These are phyloP conservation scores for Lactarius sp. DNA, from an alignment of 768 basidiomycete genomes.

Conservation along the genomic window DNA sequence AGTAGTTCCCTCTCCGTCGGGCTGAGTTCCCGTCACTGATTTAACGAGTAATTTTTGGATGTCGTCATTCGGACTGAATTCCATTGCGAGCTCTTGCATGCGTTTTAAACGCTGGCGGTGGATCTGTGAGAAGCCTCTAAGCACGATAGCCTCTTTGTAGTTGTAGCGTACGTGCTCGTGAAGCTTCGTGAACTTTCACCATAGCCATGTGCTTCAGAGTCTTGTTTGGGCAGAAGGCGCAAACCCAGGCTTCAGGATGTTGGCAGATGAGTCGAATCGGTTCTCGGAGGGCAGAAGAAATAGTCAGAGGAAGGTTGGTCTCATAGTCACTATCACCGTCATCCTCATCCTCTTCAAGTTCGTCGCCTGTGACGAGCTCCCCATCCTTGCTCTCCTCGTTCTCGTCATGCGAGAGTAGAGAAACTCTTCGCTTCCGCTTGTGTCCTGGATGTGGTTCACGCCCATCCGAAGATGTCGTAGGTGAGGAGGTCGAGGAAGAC, in stretches of 20 bases:
- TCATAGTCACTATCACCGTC: slow-evolving; percentile 29
- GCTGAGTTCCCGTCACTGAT: slow-evolving; percentile 2
- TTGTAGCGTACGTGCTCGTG: slow-evolving; percentile 50
- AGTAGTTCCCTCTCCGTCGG: slow-evolving; percentile 6
- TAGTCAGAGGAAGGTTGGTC: slow-evolving; percentile 43
- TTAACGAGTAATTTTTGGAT: slow-evolving; percentile 39
- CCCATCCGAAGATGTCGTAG: neutral
- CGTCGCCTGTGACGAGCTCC: slow-evolving; percentile 27
- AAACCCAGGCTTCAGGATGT: slow-evolving; percentile 52
- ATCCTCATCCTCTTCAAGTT: slow-evolving; percentile 22
- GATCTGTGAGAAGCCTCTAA: slow-evolving; percentile 38
- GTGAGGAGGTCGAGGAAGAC: slow-evolving; percentile 31
- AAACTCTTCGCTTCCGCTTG: slow-evolving; percentile 7
- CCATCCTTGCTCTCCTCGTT: slow-evolving; percentile 26
- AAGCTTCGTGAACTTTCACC: slow-evolving; percentile 52
- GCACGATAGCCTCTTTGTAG: slow-evolving; percentile 5
- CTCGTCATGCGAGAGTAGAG: slow-evolving; percentile 31
- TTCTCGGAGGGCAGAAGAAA: slow-evolving; percentile 55
- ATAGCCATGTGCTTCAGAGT: slow-evolving; percentile 56
- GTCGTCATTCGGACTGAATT: slow-evolving; percentile 40
- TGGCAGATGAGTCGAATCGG: slow-evolving; percentile 58
- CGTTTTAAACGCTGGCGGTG: slow-evolving; percentile 57
- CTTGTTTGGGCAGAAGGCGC: slow-evolving; percentile 70
- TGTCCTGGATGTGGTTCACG: neutral
- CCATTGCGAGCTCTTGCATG: slow-evolving; percentile 41